Base-by-base conservation (phyloP, 1,139 yeast genomes). In the Geotrichum fermentans region DNA sequence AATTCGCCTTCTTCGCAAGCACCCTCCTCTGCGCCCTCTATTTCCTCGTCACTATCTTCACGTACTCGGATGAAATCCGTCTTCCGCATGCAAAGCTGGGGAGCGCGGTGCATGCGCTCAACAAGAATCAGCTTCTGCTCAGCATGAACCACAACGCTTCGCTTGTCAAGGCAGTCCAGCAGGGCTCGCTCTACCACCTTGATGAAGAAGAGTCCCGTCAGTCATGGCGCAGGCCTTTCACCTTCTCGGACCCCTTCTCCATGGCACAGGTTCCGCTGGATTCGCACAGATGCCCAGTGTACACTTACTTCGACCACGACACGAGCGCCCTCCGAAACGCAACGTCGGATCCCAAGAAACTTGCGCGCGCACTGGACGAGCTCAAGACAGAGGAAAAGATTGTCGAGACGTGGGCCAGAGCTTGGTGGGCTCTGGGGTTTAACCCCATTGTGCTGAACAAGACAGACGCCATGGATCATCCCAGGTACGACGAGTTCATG, bases 391-490 rank as follows among this genome's bases (percentile, higher is more conserved):
- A 62, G 45, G 45, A 36, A 10, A 54, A 49, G 4, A 51, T 63
- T 8, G 32, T 64, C 4, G 52, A 56, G 13, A 59, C 60, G 4
- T 65, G 69, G 69, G 58, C 59, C 40, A 55, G 58, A 24, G 65
- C 67, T 10, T 58, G 61, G 59, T 65, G 62, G 61, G 59, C 67
- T 3, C 55, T 56, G 6, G 69, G 69, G 3, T 63, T 65, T 49
- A 58, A 59, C 37, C 69, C 69, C 2, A 55, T 56, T 5, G 61
- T 65, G 8, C 55, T 64, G 20, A 56, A 56, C 14, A 33, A 33
- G 5, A 35, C 51, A 6, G 58, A 62, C 37, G 57, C 61, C 24
- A 40, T 43, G 28, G 40, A 49, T 28, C 62, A 60, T 38, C 56
- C 57, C 6, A 39, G 51, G 18, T 64, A 47, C 40, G 45, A 52